Base-by-base conservation (phyloP, 2,329 filamentous ascomycete species). In the Fusarium euwallaceae region DNA sequence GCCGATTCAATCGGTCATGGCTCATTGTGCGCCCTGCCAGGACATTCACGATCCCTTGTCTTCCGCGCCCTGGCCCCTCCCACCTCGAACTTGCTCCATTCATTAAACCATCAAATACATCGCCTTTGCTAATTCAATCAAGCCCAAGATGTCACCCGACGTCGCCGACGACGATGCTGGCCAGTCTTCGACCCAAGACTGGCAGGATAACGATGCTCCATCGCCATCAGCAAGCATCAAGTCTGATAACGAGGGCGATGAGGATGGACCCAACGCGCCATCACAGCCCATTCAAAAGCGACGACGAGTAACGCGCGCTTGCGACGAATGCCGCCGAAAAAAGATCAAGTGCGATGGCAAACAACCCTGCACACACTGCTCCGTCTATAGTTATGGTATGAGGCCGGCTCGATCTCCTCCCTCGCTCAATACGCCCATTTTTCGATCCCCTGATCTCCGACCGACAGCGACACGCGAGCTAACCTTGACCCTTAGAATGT, bases 351-450 rank as follows among this genome's bases (percentile, higher is more conserved):
- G 93, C 78, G 93, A 95, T 81, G 94, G 93, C 76, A 95, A 95
- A 82, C 93, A 95, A 81, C 94, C 94, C 11, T 97, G 94, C 84
- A 98, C 95, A 0, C 97, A 98, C 83, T 99, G 97, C 83, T 97
- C 95, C 12, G 95, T 98, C 60, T 99, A 99, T 84, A 98, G 95
- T 82, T 99, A 99, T 87, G 96, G 97, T 98, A 88, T 81, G 72
- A 53, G 37, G 36, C 39, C 67, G 27, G n/a, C 37, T 61, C 62
- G 27, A 32, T 61, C 61, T 61, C 39, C 39, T 37, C 58, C n/a
- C 16, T 39, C 29, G 41, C 39, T 64, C 55, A 67, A 64, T 61
- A 51, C 51, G 41, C 41, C 27, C 34, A 32, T 32, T 58, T 29
- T 64, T n/a, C 14, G 41, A 66, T 43, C 45, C 37, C 48, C 61